phyloP scores from a whole-genome alignment of 2,329 filamentous ascomycete species.

The Fusarium nygamai region DNA sequence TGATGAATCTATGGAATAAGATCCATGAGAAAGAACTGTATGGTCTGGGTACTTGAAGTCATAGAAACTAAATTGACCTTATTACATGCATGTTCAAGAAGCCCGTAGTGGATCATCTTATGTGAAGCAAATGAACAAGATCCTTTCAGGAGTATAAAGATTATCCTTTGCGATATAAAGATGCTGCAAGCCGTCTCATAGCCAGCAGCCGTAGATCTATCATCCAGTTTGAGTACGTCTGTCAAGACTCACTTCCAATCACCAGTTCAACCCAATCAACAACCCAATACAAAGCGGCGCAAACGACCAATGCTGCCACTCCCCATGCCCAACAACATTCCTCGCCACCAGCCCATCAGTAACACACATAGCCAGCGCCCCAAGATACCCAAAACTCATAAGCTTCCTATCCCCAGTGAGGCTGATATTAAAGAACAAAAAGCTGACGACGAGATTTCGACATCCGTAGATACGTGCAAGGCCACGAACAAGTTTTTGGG shows the following conservation, averaged over 20 bases:
- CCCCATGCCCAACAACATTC: conserved; percentile 1
- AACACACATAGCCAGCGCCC: background rate
- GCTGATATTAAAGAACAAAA: background rate
- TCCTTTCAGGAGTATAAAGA: accelerated
- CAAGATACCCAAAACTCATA: background rate
- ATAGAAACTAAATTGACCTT: background rate
- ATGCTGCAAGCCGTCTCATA: accelerated
- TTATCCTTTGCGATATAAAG: accelerated
- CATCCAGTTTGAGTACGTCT: background rate
- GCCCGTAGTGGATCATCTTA: accelerated
- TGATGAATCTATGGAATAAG: background rate
- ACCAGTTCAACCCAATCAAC: background rate
- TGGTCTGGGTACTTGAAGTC: accelerated
- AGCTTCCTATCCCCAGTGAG: background rate
- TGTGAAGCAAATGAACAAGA: too few relatives aligned
- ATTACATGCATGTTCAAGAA: too few relatives aligned
- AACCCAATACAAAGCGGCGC: background rate
- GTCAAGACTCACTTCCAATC: accelerated
- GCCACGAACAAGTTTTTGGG: background rate
- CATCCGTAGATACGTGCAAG: conserved; percentile 8
- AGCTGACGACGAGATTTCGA: conserved; percentile 4
- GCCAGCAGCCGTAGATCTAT: background rate
- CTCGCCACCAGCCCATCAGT: conserved; percentile 8
- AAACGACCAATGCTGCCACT: conserved; percentile 12
- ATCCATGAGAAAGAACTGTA: accelerated